Percentiles rank a stretch among this genome's conserved stretches.
Evolutionary conservation across 2,329 filamentous ascomycete genomes (phyloP).

Genomic region (Chaetothyriales sp.): DNA sequence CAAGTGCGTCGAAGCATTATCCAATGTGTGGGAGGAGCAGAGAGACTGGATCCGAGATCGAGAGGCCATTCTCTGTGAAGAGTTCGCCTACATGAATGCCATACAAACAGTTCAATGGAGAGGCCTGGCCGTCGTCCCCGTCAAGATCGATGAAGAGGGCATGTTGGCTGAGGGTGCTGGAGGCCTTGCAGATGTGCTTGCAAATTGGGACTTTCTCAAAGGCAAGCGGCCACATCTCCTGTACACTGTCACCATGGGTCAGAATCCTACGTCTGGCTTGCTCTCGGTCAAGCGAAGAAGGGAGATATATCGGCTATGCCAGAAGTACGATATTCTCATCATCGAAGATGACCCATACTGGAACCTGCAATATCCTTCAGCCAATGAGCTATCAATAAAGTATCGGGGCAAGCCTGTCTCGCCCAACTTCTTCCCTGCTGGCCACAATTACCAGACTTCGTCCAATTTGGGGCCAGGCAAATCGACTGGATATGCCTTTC

Average conservation of each 20-base stretch:
- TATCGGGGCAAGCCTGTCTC: slow-evolving; percentile 18
- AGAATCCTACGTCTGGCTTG: slow-evolving; percentile 72
- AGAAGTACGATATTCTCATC: slow-evolving; percentile 76
- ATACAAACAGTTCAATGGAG: slow-evolving; percentile 51
- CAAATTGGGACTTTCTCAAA: slow-evolving; percentile 62
- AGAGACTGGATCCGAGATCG: slow-evolving; percentile 51
- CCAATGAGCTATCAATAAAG: slow-evolving; percentile 31
- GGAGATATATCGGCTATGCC: slow-evolving; percentile 66
- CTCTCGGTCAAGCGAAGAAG: slow-evolving; percentile 58
- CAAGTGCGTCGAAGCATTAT: slow-evolving; percentile 62
- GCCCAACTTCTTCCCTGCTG: slow-evolving; percentile 21
- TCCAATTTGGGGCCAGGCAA: slow-evolving; percentile 22
- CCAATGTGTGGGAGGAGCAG: slow-evolving; percentile 57
- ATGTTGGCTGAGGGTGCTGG: slow-evolving; percentile 62
- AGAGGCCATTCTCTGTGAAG: slow-evolving; percentile 66
- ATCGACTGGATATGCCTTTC: slow-evolving; percentile 55
- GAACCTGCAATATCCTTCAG: slow-evolving; percentile 78
- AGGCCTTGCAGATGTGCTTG: slow-evolving; percentile 60
- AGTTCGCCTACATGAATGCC: slow-evolving; percentile 67
- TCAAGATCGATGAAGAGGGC: slow-evolving; percentile 63
- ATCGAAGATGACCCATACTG: slow-evolving; percentile 93
- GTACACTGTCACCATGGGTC: slow-evolving; percentile 85
- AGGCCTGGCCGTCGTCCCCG: slow-evolving; percentile 57
- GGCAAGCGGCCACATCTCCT: slow-evolving; percentile 69
- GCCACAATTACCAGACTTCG: slow-evolving; percentile 25